Evolutionary conservation across 805 yeast species (phyloP), one percentile per base, ranked within the genome.

Genomic region (Phaffomyces thermotolerans): DNA sequence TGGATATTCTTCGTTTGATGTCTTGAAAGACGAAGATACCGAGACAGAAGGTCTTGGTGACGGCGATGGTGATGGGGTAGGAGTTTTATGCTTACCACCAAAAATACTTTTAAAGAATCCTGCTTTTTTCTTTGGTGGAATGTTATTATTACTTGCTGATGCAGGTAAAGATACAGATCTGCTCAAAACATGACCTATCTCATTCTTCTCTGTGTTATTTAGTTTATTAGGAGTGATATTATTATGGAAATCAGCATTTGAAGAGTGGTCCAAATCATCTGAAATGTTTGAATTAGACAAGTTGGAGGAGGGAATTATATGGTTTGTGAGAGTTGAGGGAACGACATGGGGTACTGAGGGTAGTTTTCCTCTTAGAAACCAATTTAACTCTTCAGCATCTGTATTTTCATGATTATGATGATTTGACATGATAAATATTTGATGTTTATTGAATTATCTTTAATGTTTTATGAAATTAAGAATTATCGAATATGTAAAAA

Each of bases 351-450:
- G 29, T 9, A 27, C 14, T 27, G 29, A 27, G 2, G 60, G 55
- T 1, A 49, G 47, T 32, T 49, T 47, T 1, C 63, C 65, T 46
- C 78, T 60, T 18, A 75, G 60, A 44, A 75, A 67, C 80, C 80
- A 75, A 52, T 73, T 76, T 20, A 75, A 69, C 45, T 75, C 78
- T 2, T 41, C 23, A 4, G 41, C 15, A 25, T 35, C 44, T 10
- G 29, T 10, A 8, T 27, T 10, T 5, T 27, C 29, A 27, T 27
- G 29, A 27, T 9, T 12, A 27, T 27, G 29, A 27, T 8, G 13
- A 2, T 9, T 27, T 27, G 29, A 27, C 29, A 27, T 27, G 12
- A 27, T 27, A 27, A 27, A 27, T 10, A 9, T 25, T 25, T 25
- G 12, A 25, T 25, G 27, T 25, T 27, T 8, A 27, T 12, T 8